Base-by-base conservation (phyloP, 352 stramenopile genomes). In the Phytopythium cucurbitacearum region DNA sequence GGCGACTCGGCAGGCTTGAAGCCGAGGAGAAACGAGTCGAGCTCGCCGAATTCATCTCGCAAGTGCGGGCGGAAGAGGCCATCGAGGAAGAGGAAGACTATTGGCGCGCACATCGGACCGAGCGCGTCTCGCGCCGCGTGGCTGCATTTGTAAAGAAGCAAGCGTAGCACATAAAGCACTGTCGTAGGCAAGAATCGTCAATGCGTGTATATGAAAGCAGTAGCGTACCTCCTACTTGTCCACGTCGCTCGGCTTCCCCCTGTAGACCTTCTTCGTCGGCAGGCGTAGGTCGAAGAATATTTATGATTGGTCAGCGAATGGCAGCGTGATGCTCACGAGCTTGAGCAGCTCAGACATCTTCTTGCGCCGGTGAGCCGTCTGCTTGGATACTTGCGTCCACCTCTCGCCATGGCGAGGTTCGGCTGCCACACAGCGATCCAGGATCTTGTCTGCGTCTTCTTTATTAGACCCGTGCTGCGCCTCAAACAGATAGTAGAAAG, bases 401-500 rank as follows among this genome's bases (percentile, higher is more conserved):
- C 97, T 73, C 59, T 98, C 94, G 36, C 96, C 97, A 60, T 99
- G 94, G 48, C 93, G 94, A 1, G 97, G 97, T 52, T 99, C 95
- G 0, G 91, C 92, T 5, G 54, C 67, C 7, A 97, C 70, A 64
- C 94, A 98, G 36, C 88, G 76, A 49, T 92, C 69, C 7, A 91
- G 38, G 7, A 98, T 80, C 40, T 95, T 85, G 6, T 95, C 74
- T 21, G 93, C 75, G n/a, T 94, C 76, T 21, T 77, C 70, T 4
- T 21, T 35, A 33, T 87, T 76, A 7, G 40, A 41, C 8, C 94
- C 96, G 54, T 96, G 78, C 56, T 98, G 83, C 15, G 95, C 63
- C 69, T 99, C 97, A 69, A 99, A 99, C 10, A 94, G 78, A 69
- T 99, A 99, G 67, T 98, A 99, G 45, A 95, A 86, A 4, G 91